Percentiles rank a stretch among this genome's conserved stretches.
These are phyloP conservation scores for Hirschfeldia incana DNA, from an alignment of 345 rosid genomes.

Conservation along the genomic window DNA sequence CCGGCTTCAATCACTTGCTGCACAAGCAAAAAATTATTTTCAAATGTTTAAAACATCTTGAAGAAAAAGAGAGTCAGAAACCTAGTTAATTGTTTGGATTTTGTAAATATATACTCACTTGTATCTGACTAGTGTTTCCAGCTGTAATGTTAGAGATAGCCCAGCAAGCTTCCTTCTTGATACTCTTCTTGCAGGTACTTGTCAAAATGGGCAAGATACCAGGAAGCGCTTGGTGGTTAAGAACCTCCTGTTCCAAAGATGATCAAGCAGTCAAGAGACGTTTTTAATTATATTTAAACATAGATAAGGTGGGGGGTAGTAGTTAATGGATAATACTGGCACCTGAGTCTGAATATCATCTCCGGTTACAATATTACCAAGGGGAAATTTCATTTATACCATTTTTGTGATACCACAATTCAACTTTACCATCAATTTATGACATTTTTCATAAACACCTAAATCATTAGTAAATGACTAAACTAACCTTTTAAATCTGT, in stretches of 20 bases:
- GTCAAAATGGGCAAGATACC: conserved; percentile 56
- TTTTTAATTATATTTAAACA: neutral
- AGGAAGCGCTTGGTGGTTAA: conserved; percentile 67
- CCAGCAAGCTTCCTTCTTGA: conserved; percentile 95
- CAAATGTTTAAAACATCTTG: neutral
- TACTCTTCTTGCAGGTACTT: conserved; percentile 66
- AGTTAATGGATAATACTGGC: neutral
- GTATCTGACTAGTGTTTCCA: conserved; percentile 54
- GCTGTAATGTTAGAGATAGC: conserved; percentile 86
- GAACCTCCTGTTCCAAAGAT: conserved; percentile 48
- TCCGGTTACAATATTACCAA: conserved; percentile 88
- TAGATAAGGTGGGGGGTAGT: neutral
- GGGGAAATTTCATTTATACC: too few relatives aligned
- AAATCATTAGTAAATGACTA: too few relatives aligned
- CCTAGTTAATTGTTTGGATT: neutral
- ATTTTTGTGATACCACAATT: too few relatives aligned
- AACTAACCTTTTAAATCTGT: too few relatives aligned
- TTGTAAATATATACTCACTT: conserved; percentile 30
- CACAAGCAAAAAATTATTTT: neutral
- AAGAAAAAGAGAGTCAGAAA: neutral
- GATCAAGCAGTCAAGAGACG: neutral
- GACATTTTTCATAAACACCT: too few relatives aligned
- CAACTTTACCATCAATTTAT: too few relatives aligned
- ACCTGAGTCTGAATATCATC: conserved; percentile 85
- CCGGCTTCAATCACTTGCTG: conserved; percentile 71